Evolutionary conservation across 148 eudicot species (phyloP), one percentile per base, ranked within the genome.

Genomic region (Rheum nobile): DNA sequence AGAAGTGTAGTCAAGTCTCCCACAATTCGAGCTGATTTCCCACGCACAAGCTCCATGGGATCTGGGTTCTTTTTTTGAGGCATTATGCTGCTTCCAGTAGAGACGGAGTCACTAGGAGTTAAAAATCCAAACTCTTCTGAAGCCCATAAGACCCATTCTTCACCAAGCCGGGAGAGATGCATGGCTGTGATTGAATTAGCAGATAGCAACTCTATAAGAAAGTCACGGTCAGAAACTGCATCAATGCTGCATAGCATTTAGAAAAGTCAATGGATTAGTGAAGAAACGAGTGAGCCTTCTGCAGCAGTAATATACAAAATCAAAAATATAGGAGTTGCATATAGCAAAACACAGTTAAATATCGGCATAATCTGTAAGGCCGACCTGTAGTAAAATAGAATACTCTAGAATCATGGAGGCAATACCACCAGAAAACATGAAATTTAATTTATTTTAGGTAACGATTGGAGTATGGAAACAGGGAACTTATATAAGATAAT

Each of bases 31-130:
- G 91, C 97, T 72, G 97, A 92, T 83, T 96, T 96, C 31, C 99
- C 99, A 47, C 99, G 99, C 68, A 96, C 99, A 76, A 96, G 99
- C 84, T 96, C 99, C 99, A 96, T 96, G 38, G 99, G 97, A 81
- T 96, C 99, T 71, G 99, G 99, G 77, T 96, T 96, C 81, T 96
- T 96, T 84, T 96, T 96, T 78, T 96, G 99, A 39, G 99, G 99
- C 99, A 96, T 96, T 80, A 96, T 96, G 81, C 99, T 96, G 84
- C 99, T 96, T 67, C 99, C 99, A 55, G 99, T 96, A 67, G 99
- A 96, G 78, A 96, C 99, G 17, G 94, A 75, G 71, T 96, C 99
- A 78, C 90, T 90, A 17, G 99, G 99, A 55, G 79, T 92, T 43
- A 96, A 37, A 82, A 96, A 96, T 32, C 97, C 99, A 79, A 96